Percentiles rank a stretch among this genome's conserved stretches.
Conservation (phyloP, 768 basidiomycete species). For the Mycena alexandri region DNA sequence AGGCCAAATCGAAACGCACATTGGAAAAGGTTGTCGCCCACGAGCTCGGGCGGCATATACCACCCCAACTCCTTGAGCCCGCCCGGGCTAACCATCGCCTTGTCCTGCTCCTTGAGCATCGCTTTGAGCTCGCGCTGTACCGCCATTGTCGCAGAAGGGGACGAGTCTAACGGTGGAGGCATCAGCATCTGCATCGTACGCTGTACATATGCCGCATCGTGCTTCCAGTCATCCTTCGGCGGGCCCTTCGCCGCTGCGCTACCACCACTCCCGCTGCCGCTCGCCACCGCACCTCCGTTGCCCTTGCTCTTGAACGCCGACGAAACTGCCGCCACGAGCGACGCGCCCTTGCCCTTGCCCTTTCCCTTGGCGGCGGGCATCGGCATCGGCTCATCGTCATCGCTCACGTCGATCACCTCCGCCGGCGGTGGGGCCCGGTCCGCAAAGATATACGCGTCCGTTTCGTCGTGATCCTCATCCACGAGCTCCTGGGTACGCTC, state of each 20-base stretch:
- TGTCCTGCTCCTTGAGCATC: slow-evolving; percentile 72
- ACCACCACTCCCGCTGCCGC: slow-evolving; percentile 27
- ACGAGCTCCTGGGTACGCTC: slow-evolving; percentile 54
- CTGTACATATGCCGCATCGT: slow-evolving; percentile 63
- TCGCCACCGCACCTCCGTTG: not conserved
- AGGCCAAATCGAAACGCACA: slow-evolving; percentile 45
- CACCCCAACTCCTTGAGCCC: slow-evolving; percentile 72
- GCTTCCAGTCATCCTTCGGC: slow-evolving; percentile 65
- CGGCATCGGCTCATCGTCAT: slow-evolving; percentile 42
- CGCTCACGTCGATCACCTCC: slow-evolving; percentile 40
- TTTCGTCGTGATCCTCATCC: slow-evolving; percentile 62
- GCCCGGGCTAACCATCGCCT: slow-evolving; percentile 43
- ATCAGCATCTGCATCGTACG: slow-evolving; percentile 60
- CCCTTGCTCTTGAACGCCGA: slow-evolving; percentile 30
- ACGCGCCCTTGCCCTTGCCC: slow-evolving; percentile 32
- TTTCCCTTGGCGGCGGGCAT: slow-evolving; percentile 31
- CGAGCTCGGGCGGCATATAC: slow-evolving; percentile 76
- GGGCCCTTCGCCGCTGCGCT: slow-evolving; percentile 38
- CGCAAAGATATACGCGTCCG: slow-evolving; percentile 62
- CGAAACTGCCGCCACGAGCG: slow-evolving; percentile 23
- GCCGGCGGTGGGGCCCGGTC: slow-evolving; percentile 28
- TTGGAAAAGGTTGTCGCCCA: slow-evolving; percentile 77
- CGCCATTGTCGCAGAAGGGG: slow-evolving; percentile 65
- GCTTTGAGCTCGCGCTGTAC: slow-evolving; percentile 72
- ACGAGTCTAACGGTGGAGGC: slow-evolving; percentile 72